Conservation (phyloP, 768 basidiomycete genomes). For the Russula olivacea region DNA sequence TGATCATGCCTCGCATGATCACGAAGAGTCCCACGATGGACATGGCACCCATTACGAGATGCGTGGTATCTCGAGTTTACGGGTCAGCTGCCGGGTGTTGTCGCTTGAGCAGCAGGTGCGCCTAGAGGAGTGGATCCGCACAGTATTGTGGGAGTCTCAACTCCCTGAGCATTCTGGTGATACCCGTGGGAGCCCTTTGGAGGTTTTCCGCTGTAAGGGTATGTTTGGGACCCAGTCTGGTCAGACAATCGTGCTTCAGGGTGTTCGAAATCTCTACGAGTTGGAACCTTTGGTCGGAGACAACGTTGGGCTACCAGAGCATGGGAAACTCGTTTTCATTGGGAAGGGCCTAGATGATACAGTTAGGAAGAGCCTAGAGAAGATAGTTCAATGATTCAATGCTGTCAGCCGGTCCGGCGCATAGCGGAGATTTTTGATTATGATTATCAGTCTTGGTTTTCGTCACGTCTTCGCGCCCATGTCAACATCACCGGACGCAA, state of each 20-base stretch:
- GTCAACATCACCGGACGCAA: constrained; percentile 30
- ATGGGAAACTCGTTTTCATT: constrained; percentile 82
- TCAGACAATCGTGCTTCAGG: constrained; percentile 73
- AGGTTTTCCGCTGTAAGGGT: constrained; percentile 86
- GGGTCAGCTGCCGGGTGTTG: constrained; percentile 61
- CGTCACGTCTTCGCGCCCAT: constrained; percentile 1
- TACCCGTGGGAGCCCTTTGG: constrained; percentile 31
- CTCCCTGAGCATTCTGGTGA: constrained; percentile 36
- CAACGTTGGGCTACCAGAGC: constrained; percentile 47
- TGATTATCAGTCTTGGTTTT: neutral
- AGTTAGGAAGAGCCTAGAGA: constrained; percentile 51
- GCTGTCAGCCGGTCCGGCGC: constrained; percentile 6
- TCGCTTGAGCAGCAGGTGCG: constrained; percentile 40
- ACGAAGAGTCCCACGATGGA: constrained; percentile 13
- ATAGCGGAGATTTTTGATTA: neutral
- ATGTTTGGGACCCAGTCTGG: constrained; percentile 54
- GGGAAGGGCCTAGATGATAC: constrained; percentile 66
- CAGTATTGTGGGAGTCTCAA: constrained; percentile 72
- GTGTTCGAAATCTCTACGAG: constrained; percentile 88
- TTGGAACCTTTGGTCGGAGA: constrained; percentile 37
- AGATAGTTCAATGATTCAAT: constrained; percentile 10
- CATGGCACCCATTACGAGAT: constrained; percentile 55
- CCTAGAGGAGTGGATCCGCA: constrained; percentile 78
- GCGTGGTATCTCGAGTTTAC: constrained; percentile 78
- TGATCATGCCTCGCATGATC: constrained; percentile 33